phyloP scores from a whole-genome alignment of 805 yeast species.

The Starmerella bombicola region DNA sequence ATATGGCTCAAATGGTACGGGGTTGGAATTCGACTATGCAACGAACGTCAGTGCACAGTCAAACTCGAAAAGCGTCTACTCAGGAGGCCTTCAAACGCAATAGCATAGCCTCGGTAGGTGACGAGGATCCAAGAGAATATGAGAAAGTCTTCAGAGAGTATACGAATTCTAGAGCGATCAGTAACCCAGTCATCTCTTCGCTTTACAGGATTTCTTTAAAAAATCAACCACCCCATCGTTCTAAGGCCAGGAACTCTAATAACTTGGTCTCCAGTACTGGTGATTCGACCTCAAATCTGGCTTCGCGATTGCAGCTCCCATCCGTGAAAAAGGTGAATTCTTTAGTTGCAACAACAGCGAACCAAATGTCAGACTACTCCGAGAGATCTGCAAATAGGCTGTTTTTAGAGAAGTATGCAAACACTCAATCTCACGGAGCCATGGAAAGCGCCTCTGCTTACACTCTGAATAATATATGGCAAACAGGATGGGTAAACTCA shows the following conservation, averaged over 20 bases:
- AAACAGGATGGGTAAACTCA: slow-evolving; percentile 21
- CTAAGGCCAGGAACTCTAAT: too few species aligned
- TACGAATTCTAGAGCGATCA: slow-evolving; percentile 17
- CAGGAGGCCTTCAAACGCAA: neutral
- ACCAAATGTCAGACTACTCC: slow-evolving; percentile 20
- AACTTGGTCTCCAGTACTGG: too few species aligned
- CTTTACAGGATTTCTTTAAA: slow-evolving; percentile 9
- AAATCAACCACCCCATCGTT: neutral
- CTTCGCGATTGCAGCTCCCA: slow-evolving; percentile 5
- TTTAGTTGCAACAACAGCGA: slow-evolving; percentile 22
- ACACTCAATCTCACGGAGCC: slow-evolving; percentile 10
- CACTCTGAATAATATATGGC: slow-evolving; percentile 21
- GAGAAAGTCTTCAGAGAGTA: slow-evolving; percentile 21
- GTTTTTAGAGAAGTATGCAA: slow-evolving; percentile 4
- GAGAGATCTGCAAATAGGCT: slow-evolving; percentile 1
- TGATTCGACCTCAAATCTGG: neutral
- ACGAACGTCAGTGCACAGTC: neutral
- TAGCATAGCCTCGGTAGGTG: too few species aligned
- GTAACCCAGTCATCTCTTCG: slow-evolving; percentile 17
- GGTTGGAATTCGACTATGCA: slow-evolving; percentile 12
- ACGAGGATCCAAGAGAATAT: slow-evolving; percentile 18
- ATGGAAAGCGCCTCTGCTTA: slow-evolving; percentile 16
- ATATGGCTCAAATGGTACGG: slow-evolving; percentile 18
- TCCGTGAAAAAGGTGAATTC: slow-evolving; percentile 17
- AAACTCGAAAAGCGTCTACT: neutral